Conservation (phyloP, 192 early-diverging fungal species). For the Coemansia sp. region DNA sequence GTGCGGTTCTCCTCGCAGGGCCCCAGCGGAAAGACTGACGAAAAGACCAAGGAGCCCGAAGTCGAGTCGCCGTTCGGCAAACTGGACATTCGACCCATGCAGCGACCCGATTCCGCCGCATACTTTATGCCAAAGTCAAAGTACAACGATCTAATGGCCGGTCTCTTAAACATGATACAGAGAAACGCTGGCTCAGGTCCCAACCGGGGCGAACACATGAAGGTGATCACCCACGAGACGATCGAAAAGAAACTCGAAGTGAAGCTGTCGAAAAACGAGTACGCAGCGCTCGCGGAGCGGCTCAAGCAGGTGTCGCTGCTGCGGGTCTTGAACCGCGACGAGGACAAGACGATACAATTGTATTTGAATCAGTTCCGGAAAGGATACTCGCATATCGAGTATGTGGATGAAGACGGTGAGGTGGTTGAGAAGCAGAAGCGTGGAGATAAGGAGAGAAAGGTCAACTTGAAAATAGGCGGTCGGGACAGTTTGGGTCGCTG, state of each 20-base stretch:
- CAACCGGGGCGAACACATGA: not conserved
- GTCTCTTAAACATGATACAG: slow-evolving; percentile 56
- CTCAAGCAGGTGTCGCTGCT: slow-evolving; percentile 20
- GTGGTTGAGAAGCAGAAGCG: not conserved
- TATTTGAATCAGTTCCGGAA: slow-evolving; percentile 36
- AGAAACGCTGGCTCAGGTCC: slow-evolving; percentile 11
- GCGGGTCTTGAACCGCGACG: not conserved
- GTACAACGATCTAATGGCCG: slow-evolving; percentile 74
- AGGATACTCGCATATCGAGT: slow-evolving; percentile 23
- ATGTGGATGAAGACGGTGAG: not conserved
- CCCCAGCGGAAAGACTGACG: not conserved
- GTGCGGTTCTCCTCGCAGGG: not conserved
- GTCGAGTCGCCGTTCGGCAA: slow-evolving; percentile 25
- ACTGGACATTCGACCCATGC: slow-evolving; percentile 32
- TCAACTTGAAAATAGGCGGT: slow-evolving; percentile 27
- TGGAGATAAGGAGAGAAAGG: slow-evolving; percentile 35
- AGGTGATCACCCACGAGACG: slow-evolving; percentile 14
- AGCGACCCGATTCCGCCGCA: slow-evolving; percentile 67
- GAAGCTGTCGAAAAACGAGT: slow-evolving; percentile 33
- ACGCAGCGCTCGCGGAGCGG: slow-evolving; percentile 9
- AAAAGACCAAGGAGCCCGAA: too few relatives aligned
- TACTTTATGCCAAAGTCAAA: slow-evolving; percentile 87
- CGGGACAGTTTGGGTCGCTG: slow-evolving; percentile 71
- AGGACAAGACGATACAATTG: slow-evolving; percentile 7
- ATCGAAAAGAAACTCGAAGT: slow-evolving; percentile 20